These are phyloP conservation scores for Cyclotella cryptica DNA, from an alignment of 108 stramenopile species.

Conservation along the genomic window DNA sequence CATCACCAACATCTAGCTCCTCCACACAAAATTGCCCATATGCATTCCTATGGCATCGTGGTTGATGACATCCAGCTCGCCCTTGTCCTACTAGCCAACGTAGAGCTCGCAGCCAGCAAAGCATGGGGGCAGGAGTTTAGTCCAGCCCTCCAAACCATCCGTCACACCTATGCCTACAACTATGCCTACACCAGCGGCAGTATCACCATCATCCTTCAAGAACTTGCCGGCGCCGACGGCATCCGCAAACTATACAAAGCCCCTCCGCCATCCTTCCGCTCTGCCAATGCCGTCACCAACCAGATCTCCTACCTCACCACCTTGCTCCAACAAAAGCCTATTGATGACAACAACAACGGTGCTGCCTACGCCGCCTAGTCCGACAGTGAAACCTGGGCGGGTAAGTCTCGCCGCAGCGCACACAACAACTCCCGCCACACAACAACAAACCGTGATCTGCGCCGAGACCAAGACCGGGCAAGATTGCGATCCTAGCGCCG, in stretches of 20 bases:
- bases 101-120: not conserved
- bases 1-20: slow-evolving; percentile 2
- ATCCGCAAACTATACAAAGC: slow-evolving; percentile 2
- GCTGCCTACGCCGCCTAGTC: not conserved
- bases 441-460: too few species aligned
- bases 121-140: not conserved
- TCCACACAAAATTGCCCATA: not conserved
- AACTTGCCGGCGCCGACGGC: slow-evolving; percentile 1
- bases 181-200: not conserved
- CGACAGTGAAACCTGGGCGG: not conserved
- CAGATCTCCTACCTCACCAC: not conserved
- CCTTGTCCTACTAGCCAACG: slow-evolving; percentile 6
- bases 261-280: not conserved
- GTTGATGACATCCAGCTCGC: not conserved
- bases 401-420: too few species aligned
- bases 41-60: not conserved
- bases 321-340: not conserved
- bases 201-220: not conserved
- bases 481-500: too few species aligned
- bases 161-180: not conserved
- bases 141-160: slow-evolving; percentile 1
- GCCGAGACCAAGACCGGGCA: too few species aligned
- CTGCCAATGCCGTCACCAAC: not conserved
- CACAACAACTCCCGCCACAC: too few species aligned
- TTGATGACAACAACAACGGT: not conserved